Conservation (phyloP, 2,329 filamentous ascomycete species). For the Phyllosticta citrichinensis region DNA sequence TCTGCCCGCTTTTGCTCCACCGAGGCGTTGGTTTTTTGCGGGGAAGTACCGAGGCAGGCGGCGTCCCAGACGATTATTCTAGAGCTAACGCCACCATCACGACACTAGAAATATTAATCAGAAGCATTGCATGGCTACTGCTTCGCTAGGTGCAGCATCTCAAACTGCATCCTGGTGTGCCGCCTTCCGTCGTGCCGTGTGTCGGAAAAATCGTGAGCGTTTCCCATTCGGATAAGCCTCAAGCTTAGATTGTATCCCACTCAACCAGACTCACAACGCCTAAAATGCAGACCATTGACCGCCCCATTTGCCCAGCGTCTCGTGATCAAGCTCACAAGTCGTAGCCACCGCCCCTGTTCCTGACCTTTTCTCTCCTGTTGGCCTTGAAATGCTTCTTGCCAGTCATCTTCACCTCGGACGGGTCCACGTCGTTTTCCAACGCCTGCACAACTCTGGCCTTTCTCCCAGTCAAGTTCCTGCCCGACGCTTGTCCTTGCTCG, state of each 20-base stretch:
- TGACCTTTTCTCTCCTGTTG: conserved; percentile 47
- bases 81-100: not conserved
- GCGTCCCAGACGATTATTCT: not conserved
- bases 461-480: conserved; percentile 66
- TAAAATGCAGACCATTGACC: conserved; percentile 1
- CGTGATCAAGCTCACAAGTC: not conserved
- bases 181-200: too few relatives aligned
- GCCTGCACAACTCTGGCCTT: conserved; percentile 76
- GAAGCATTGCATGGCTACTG: not conserved
- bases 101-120: not conserved
- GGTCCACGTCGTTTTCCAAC: conserved; percentile 74
- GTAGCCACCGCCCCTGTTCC: conserved; percentile 9
- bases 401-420: conserved; percentile 57
- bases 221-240: not conserved
- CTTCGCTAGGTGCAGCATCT: not conserved
- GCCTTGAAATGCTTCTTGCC: conserved; percentile 94
- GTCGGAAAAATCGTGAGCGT: not conserved
- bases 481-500: conserved; percentile 55
- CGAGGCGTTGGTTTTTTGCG: not conserved
- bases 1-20: not conserved
- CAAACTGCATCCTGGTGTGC: too few relatives aligned
- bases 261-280: not conserved
- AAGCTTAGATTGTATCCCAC: not conserved
- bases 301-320: not conserved
- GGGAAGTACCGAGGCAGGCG: not conserved